Evolutionary conservation across 331 rosid species (phyloP).

Genomic region (Acacia pycnantha): DNA sequence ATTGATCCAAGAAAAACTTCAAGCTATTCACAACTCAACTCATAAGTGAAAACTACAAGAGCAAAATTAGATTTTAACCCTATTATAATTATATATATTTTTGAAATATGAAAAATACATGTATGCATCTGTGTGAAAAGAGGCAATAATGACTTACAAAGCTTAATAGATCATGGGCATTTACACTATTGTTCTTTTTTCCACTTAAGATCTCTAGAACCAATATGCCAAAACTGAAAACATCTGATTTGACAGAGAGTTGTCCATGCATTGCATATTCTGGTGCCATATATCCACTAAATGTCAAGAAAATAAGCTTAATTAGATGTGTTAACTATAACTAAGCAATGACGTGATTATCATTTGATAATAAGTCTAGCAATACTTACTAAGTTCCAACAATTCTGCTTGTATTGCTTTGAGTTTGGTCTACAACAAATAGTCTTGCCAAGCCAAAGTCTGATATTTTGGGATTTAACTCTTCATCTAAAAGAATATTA

Average conservation of each 20-base stretch:
- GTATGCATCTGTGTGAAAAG: background rate
- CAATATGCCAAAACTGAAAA: background rate
- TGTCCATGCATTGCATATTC: background rate
- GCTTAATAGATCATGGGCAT: background rate
- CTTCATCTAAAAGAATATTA: background rate
- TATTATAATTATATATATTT: too few species aligned
- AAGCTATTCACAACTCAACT: too few species aligned
- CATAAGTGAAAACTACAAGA: rapidly evolving
- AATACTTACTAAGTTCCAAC: background rate
- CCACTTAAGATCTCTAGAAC: background rate
- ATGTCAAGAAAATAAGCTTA: background rate
- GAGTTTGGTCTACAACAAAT: background rate
- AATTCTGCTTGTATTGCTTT: background rate
- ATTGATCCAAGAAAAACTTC: too few species aligned
- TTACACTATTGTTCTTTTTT: background rate
- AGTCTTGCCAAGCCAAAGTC: background rate
- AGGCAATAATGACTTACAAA: background rate
- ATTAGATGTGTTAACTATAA: background rate
- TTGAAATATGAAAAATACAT: background rate
- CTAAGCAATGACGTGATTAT: background rate
- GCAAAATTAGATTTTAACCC: too few species aligned
- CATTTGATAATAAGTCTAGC: background rate
- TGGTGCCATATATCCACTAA: background rate
- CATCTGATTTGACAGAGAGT: background rate
- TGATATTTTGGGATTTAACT: background rate